phyloP scores from a whole-genome alignment of 139 green algal species.

The Picochlorum sp. region DNA sequence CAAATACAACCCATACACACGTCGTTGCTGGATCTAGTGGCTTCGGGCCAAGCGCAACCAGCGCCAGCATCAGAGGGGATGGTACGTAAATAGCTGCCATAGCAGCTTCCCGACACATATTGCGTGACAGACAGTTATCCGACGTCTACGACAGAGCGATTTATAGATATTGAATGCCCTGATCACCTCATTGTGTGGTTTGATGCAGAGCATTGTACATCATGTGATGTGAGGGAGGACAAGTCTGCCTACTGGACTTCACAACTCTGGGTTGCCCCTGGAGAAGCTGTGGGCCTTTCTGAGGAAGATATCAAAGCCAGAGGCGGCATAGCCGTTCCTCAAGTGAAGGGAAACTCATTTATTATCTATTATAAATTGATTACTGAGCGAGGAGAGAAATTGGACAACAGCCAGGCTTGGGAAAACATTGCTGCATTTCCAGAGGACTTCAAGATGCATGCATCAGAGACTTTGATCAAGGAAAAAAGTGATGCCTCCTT shows the following conservation, averaged over 20 bases:
- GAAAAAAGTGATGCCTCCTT: background rate
- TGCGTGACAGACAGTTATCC: no score
- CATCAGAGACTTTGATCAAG: background rate
- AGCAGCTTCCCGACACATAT: no score
- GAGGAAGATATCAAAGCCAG: background rate
- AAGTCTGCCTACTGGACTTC: background rate
- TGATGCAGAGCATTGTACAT: constrained; percentile 1
- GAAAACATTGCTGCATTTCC: background rate
- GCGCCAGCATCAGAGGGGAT: background rate
- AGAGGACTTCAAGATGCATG: background rate
- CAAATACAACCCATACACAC: background rate
- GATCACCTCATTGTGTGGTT: background rate
- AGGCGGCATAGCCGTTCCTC: background rate
- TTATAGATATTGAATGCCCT: no score
- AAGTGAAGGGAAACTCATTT: background rate
- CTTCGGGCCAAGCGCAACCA: background rate
- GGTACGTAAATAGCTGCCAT: background rate
- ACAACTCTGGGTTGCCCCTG: background rate
- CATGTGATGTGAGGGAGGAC: background rate
- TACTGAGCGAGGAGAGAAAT: background rate
- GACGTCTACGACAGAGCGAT: no score
- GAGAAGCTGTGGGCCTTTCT: background rate
- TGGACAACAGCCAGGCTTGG: background rate
- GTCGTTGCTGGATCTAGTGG: background rate
- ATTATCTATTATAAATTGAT: constrained; percentile 2